Percentiles rank a stretch among this genome's conserved stretches.
Evolutionary conservation across 1,284 basidiomycete species (phyloP).

Genomic region (Polyporus tsugae): DNA sequence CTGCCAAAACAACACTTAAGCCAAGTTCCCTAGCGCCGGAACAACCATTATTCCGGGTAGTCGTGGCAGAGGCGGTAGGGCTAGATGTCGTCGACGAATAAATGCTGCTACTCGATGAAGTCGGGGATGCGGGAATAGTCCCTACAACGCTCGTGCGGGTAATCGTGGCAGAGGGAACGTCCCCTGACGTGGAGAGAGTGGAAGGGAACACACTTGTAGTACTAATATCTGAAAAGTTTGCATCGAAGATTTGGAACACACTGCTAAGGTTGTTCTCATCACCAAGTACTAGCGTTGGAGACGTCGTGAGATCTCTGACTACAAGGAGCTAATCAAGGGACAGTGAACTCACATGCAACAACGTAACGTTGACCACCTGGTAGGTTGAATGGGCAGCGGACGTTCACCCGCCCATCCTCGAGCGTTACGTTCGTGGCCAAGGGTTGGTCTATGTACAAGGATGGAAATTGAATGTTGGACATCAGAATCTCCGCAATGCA

Average conservation of each 20-base stretch:
- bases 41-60: background rate
- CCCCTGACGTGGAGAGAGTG: background rate
- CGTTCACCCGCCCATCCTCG: slow-evolving; percentile 19
- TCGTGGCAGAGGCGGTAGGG: background rate
- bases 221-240: background rate
- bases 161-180: background rate
- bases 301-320: background rate
- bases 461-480: background rate
- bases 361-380: slow-evolving; percentile 11
- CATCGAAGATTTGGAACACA: background rate
- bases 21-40: background rate
- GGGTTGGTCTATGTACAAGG: slow-evolving; percentile 15
- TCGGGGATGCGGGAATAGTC: background rate
- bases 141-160: background rate
- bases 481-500: too few relatives aligned
- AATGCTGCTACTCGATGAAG: background rate
- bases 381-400: slow-evolving; percentile 19
- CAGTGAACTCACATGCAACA: slow-evolving; percentile 13
- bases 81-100: background rate
- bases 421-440: slow-evolving; percentile 13
- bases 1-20: background rate
- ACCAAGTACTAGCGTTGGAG: background rate
- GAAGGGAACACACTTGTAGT: background rate
- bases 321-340: background rate
- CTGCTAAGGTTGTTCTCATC: background rate